Conservation (phyloP, 2,329 filamentous ascomycete species). For the Aspergillus fischeri region DNA sequence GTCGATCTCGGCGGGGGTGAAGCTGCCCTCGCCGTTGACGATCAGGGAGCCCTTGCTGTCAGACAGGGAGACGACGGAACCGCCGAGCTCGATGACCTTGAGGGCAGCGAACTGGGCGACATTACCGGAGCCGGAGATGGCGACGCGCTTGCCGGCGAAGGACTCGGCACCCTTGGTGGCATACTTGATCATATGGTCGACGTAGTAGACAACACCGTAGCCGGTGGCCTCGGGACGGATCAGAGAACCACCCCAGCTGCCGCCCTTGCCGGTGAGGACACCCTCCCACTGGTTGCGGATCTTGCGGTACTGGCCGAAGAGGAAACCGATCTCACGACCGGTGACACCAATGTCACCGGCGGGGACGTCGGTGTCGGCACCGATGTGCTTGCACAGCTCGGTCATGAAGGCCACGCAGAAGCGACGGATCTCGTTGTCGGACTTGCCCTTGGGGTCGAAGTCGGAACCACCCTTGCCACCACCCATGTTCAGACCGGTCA, state of each 20-base stretch:
- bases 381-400: constrained; percentile 92
- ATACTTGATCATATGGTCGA: constrained; percentile 91
- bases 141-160: constrained; percentile 87
- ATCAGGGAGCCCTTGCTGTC: constrained; percentile 86
- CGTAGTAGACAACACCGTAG: constrained; percentile 94
- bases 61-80: constrained; percentile 84
- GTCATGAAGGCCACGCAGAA: constrained; percentile 97
- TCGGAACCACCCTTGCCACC: constrained; percentile 97
- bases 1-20: constrained; percentile 75
- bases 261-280: constrained; percentile 92
- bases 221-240: constrained; percentile 97
- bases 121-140: constrained; percentile 95
- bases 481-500: constrained; percentile 92
- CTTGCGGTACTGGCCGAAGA: constrained; percentile 91
- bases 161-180: constrained; percentile 72
- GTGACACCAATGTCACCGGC: constrained; percentile 96
- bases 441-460: constrained; percentile 99
- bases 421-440: constrained; percentile 91
- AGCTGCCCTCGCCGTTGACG: constrained; percentile 61
- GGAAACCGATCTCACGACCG: constrained; percentile 85
- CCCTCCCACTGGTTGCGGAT: constrained; percentile 91
- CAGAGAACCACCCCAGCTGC: constrained; percentile 85
- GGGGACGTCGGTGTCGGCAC: constrained; percentile 91
- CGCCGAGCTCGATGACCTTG: constrained; percentile 94
- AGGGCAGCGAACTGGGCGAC: constrained; percentile 96